Evolutionary conservation across 495 filamentous ascomycete species (phyloP).

Genomic region (Aspergillus indologenus): DNA sequence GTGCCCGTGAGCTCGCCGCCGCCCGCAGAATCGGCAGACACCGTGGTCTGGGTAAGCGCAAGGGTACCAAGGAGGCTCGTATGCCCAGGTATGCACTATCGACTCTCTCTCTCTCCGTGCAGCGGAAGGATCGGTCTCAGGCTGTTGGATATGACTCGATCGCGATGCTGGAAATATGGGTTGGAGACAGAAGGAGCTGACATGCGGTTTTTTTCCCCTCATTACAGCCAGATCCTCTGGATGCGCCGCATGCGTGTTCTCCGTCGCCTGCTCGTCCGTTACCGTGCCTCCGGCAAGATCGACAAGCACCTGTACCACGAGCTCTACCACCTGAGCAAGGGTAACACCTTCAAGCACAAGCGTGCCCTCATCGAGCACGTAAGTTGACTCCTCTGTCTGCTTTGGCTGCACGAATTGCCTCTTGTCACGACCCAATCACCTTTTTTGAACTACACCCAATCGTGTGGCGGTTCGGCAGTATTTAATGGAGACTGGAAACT

Average conservation of each 20-base stretch:
- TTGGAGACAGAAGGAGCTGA: not conserved
- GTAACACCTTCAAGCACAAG: conserved; percentile 99
- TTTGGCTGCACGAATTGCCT: not conserved
- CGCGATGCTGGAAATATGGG: not conserved
- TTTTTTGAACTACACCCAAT: not conserved
- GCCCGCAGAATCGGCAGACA: conserved; percentile 92
- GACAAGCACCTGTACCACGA: conserved; percentile 99
- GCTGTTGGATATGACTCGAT: not conserved
- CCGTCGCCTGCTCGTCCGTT: conserved; percentile 97
- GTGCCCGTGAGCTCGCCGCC: conserved; percentile 85
- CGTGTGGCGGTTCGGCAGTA: not conserved
- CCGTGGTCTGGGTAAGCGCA: conserved; percentile 99
- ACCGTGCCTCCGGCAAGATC: conserved; percentile 99
- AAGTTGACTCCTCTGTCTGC: conserved; percentile 46
- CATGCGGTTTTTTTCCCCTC: conserved; percentile 16
- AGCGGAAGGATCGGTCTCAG: conserved; percentile 2
- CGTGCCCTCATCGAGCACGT: conserved; percentile 98
- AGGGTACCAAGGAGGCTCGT: conserved; percentile 99
- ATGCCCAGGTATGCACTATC: conserved; percentile 93
- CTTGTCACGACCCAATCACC: not conserved
- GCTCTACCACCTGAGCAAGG: conserved; percentile 99
- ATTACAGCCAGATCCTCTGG: conserved; percentile 86
- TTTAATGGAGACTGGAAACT: conserved; percentile 15
- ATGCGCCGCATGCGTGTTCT: conserved; percentile 99
- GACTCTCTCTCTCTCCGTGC: conserved; percentile 2